Percentiles rank a stretch among this genome's conserved stretches.
Conservation (phyloP, 1,284 basidiomycete species). For the Cronartium quercuum region DNA sequence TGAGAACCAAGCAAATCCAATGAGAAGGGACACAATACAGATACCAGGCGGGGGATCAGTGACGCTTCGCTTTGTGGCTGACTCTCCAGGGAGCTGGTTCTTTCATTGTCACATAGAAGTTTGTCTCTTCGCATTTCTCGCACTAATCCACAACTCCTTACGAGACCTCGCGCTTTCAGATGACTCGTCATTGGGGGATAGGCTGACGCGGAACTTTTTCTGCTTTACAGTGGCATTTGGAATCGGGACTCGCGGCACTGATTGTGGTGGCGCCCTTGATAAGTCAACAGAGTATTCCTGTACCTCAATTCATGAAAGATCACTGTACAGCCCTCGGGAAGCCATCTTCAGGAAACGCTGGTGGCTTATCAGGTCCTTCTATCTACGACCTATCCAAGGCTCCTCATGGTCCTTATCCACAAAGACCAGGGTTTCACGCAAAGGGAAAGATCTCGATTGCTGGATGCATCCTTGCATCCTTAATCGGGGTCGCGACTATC, state of each 20-base stretch:
- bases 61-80: constrained; percentile 42
- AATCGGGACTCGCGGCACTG: constrained; percentile 65
- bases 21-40: constrained; percentile 52
- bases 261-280: constrained; percentile 67
- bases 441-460: constrained; percentile 66
- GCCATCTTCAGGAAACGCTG: constrained; percentile 18
- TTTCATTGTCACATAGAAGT: constrained; percentile 44
- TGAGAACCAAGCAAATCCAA: constrained; percentile 59
- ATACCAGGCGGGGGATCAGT: constrained; percentile 42
- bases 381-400: constrained; percentile 25
- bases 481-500: constrained; percentile 71
- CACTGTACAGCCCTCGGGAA: constrained; percentile 12
- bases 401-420: constrained; percentile 24
- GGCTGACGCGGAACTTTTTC: neutral
- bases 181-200: neutral
- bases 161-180: neutral
- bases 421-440: constrained; percentile 10
- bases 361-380: constrained; percentile 4
- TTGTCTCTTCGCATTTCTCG: too few species aligned
- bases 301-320: constrained; percentile 37
- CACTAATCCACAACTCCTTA: too few species aligned
- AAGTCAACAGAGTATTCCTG: constrained; percentile 20
- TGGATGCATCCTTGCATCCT: constrained; percentile 73
- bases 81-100: constrained; percentile 44
- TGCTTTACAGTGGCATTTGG: constrained; percentile 58